Base-by-base conservation (phyloP, 139 green algal species). In the Zygnema cylindricum region DNA sequence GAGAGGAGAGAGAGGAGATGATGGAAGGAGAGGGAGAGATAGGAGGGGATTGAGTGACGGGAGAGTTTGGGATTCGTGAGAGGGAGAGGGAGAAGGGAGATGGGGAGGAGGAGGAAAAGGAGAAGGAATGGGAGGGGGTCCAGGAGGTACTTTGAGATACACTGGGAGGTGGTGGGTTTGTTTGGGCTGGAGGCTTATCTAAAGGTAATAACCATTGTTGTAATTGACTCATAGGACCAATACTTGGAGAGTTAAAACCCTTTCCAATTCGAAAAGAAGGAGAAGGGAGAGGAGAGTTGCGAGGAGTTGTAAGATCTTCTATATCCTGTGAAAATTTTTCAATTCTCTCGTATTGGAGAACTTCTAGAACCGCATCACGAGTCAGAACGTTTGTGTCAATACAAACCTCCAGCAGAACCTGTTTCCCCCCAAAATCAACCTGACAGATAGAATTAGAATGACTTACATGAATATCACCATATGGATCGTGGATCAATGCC, bases 341-440 rank as follows among this genome's bases (percentile, higher is more conserved):
- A 22, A 87, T 63, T 77, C 63, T 69, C 85, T 89, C 85, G 25
- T 79, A 89, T 77, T 89, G 85, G 36, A 86, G 85, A 1, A 89
- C 77, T 57, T 89, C 85, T 22, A 89, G 43, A 39, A 85, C n/a
- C 22, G 85, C 85, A 30, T 85, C 73, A 1, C n/a, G n/a, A 36
- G 40, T 39, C 23, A 76, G 41, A 0, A 54, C 33, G 39, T 71
- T 39, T 25, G 42, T 85, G 39, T 55, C 40, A 38, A 89, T 38
- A 54, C 49, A 40, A 0, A 89, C 69, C 36, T 89, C 69, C 25
- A 89, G 38, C 55, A 89, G 38, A 0, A 88, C 63, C 82, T 88
- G 82, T n/a, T n/a, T n/a, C n/a, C n/a, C n/a, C n/a, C 63, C 49
- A 84, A 32, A 57, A 55, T 7, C 35, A 35, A 33, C 77, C 16